These are phyloP conservation scores for Xylariaceae sp. DNA, from an alignment of 2,329 filamentous ascomycete genomes.

Conservation along the genomic window DNA sequence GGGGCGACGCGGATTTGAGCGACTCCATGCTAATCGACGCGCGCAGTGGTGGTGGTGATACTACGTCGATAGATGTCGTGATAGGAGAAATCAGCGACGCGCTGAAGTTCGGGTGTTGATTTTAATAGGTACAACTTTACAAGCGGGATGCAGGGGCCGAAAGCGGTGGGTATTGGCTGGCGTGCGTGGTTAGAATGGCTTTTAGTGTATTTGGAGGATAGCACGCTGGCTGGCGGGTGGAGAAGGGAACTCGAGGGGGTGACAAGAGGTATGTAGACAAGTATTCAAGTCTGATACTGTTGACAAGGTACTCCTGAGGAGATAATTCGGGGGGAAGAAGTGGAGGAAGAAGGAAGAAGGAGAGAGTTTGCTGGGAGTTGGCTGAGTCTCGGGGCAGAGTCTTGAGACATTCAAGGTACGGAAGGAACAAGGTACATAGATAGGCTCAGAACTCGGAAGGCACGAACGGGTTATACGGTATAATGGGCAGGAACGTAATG, in stretches of 20 bases:
- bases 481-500: background rate
- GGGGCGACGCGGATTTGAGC: slow-evolving; percentile 23
- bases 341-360: background rate
- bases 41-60: slow-evolving; percentile 4
- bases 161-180: slow-evolving; percentile 21
- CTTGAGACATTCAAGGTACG: background rate
- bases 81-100: slow-evolving; percentile 23
- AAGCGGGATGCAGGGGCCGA: slow-evolving; percentile 20
- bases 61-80: slow-evolving; percentile 17
- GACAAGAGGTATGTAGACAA: background rate
- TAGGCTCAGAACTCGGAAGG: background rate
- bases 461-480: background rate
- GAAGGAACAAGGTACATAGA: background rate
- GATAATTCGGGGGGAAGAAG: too few relatives aligned
- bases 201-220: background rate
- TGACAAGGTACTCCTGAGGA: background rate
- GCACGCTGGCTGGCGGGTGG: background rate
- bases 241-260: background rate
- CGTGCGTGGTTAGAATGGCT: slow-evolving; percentile 5
- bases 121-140: slow-evolving; percentile 18
- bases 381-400: background rate
- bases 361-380: background rate
- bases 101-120: slow-evolving; percentile 26
- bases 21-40: slow-evolving; percentile 25
- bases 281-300: background rate